Evolutionary conservation across 2,329 filamentous ascomycete genomes (phyloP).

Genomic region (Alternaria atra): DNA sequence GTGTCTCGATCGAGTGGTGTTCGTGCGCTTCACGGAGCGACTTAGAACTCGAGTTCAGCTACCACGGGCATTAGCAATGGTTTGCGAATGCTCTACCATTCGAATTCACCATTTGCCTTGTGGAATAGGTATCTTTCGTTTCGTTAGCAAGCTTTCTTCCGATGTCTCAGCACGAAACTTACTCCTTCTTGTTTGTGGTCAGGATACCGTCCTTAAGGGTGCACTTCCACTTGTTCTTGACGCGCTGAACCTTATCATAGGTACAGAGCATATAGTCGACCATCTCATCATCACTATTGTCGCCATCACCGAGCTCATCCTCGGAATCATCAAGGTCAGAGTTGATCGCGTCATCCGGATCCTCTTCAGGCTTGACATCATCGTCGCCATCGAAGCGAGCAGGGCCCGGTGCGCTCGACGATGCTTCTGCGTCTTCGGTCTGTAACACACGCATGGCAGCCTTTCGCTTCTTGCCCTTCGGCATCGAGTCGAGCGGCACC

Average conservation of each 20-base stretch:
- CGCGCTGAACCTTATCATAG: slow-evolving; percentile 98
- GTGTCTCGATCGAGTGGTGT: slow-evolving; percentile 12
- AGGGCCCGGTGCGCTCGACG: slow-evolving; percentile 38
- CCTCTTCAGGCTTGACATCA: slow-evolving; percentile 62
- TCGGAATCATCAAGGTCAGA: slow-evolving; percentile 96
- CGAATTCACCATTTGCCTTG: slow-evolving; percentile 96
- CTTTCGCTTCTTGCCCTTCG: slow-evolving; percentile 54
- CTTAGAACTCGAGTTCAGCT: slow-evolving; percentile 37
- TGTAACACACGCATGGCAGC: slow-evolving; percentile 54
- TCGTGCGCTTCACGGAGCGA: slow-evolving; percentile 19
- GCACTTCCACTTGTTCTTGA: slow-evolving; percentile 99
- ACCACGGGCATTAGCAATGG: slow-evolving; percentile 25
- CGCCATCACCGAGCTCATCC: slow-evolving; percentile 80
- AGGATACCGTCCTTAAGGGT: slow-evolving; percentile 96
- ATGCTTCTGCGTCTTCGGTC: slow-evolving; percentile 61
- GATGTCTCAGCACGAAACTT: slow-evolving; percentile 44
- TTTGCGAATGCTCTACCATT: slow-evolving; percentile 73
- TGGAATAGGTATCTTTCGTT: slow-evolving; percentile 85
- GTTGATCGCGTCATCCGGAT: slow-evolving; percentile 95
- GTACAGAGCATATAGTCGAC: slow-evolving; percentile 97
- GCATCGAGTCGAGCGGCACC: slow-evolving; percentile 71
- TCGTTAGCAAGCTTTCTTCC: slow-evolving; percentile 15
- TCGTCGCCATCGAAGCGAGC: slow-evolving; percentile 66
- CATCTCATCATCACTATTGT: slow-evolving; percentile 84
- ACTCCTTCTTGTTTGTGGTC: slow-evolving; percentile 91